Percentiles rank a stretch among this genome's conserved stretches.
Conservation (phyloP, 2,329 filamentous ascomycete genomes). For the Trichocomaceae sp. region DNA sequence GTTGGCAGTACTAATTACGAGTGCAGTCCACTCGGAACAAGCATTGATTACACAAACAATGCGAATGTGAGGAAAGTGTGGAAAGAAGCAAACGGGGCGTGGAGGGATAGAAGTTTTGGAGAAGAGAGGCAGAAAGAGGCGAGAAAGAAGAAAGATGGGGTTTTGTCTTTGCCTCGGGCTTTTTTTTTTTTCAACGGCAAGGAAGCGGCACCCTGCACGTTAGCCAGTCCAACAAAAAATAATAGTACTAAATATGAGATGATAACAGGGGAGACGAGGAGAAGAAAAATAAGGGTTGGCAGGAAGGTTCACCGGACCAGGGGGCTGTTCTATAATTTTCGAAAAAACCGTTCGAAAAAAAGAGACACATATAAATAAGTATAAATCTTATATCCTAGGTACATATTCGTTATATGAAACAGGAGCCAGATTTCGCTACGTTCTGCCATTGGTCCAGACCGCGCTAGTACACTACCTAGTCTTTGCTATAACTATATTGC, state of each 20-base stretch:
- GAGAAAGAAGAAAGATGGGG: not conserved
- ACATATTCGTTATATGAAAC: not conserved
- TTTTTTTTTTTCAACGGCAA: constrained; percentile 3
- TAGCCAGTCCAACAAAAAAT: constrained; percentile 2
- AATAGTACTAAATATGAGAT: not conserved
- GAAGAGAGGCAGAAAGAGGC: not conserved
- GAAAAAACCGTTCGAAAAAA: not conserved
- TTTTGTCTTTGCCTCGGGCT: constrained; percentile 25
- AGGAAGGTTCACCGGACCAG: not conserved
- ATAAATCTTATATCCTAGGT: not conserved
- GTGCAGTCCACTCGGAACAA: not conserved
- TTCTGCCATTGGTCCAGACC: not conserved
- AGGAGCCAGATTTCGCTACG: not conserved
- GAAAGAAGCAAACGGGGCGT: not conserved
- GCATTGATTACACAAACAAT: not conserved
- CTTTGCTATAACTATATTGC: not conserved
- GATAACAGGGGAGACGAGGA: not conserved
- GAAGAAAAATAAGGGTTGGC: not conserved
- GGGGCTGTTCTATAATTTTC: not conserved
- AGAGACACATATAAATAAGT: not conserved
- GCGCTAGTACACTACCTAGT: not conserved
- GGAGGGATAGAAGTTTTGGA: constrained; percentile 12
- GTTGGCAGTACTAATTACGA: not conserved
- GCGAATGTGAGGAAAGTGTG: not conserved
- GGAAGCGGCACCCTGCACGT: not conserved